Conservation (phyloP, 2,329 filamentous ascomycete species). For the Talaromyces piceae region DNA sequence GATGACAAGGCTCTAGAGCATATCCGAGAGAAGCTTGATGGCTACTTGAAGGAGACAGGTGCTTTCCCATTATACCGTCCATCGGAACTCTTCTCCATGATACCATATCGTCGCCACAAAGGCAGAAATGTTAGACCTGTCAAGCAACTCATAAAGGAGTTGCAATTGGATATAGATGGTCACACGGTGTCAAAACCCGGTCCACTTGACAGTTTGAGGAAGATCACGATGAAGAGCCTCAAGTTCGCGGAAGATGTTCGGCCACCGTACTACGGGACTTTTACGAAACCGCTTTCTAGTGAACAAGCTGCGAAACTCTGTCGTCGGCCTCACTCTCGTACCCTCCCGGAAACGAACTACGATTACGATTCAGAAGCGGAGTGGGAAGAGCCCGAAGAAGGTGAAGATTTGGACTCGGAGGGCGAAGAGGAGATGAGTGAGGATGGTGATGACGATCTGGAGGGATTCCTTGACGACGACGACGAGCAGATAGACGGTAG, state of each 20-base stretch:
- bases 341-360: slow-evolving; percentile 51
- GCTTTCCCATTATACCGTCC: slow-evolving; percentile 21
- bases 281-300: slow-evolving; percentile 42
- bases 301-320: slow-evolving; percentile 39
- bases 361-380: slow-evolving; percentile 59
- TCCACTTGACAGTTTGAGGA: slow-evolving; percentile 34
- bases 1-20: slow-evolving; percentile 52
- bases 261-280: slow-evolving; percentile 57
- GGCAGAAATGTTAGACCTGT: slow-evolving; percentile 39
- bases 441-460: slow-evolving; percentile 75
- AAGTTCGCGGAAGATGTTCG: slow-evolving; percentile 57
- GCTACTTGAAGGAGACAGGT: slow-evolving; percentile 21
- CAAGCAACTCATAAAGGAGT: slow-evolving; percentile 52
- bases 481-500: slow-evolving; percentile 51
- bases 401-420: slow-evolving; percentile 59
- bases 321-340: slow-evolving; percentile 47
- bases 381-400: slow-evolving; percentile 66
- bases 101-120: slow-evolving; percentile 29
- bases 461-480: slow-evolving; percentile 82
- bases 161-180: slow-evolving; percentile 39
- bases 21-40: slow-evolving; percentile 44
- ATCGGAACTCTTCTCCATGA: slow-evolving; percentile 31
- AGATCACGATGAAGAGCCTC: slow-evolving; percentile 51
- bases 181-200: slow-evolving; percentile 23
- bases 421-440: slow-evolving; percentile 56